These are phyloP conservation scores for Stephania japonica DNA, from an alignment of 164 flowering plant genomes.

Conservation along the genomic window DNA sequence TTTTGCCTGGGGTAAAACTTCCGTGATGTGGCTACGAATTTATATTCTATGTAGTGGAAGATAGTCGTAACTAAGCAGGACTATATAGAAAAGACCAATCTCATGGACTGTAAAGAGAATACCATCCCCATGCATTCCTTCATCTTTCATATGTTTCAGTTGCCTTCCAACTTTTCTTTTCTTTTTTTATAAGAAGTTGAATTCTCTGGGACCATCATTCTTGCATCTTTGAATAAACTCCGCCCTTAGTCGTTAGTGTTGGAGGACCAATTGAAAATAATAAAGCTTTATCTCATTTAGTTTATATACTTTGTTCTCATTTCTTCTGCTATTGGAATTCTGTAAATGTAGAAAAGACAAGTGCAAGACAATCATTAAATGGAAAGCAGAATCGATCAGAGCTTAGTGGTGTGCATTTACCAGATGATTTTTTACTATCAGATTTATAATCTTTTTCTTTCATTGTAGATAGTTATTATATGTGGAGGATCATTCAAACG, in stretches of 20 bases:
- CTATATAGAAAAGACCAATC: no score
- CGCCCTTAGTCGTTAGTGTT: no score
- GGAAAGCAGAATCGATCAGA: not conserved
- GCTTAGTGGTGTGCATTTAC: not conserved
- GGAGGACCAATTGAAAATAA: no score
- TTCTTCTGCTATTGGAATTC: not conserved
- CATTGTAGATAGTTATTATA: conserved; percentile 52
- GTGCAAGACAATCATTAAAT: not conserved
- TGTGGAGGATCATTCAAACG: conserved; percentile 98
- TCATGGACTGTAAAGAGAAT: no score
- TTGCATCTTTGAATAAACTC: no score
- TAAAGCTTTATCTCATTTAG: not conserved
- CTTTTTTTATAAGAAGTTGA: no score
- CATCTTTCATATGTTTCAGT: no score
- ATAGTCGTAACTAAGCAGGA: no score
- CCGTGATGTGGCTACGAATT: not conserved
- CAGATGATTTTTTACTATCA: not conserved
- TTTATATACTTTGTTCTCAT: not conserved
- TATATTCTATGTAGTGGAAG: not conserved
- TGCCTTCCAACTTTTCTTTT: no score
- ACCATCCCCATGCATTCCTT: no score
- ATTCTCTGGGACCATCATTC: no score
- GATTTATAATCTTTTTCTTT: not conserved
- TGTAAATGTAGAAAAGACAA: no score
- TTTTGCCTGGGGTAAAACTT: conserved; percentile 71